Base-by-base conservation (phyloP, 2,329 filamentous ascomycete species). In the Emmonsia crescens region DNA sequence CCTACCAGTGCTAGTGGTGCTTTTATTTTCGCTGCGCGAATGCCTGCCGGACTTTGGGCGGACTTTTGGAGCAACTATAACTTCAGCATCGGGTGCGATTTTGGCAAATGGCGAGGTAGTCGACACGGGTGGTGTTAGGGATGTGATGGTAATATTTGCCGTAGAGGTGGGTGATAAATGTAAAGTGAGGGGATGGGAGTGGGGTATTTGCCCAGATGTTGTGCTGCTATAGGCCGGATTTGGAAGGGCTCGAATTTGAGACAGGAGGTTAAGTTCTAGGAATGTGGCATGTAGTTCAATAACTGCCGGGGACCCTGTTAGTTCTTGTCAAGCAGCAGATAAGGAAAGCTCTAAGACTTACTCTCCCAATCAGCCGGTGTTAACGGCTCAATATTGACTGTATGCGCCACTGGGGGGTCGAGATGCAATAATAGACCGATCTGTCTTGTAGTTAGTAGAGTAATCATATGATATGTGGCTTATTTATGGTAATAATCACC, bases 241-340 rank as follows among this genome's bases (percentile, higher is more conserved):
- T 29, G 93, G 93, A 27, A 99, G 80, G 21, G 93, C 93, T 69
- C 94, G 88, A 68, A 99, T 92, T 77, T 99, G 94, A 52, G 88
- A 89, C 38, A 96, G 80, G 59, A 99, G 85, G 74, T 99, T 97
- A 66, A 96, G 81, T 72, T 99, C 94, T 58, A 99, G 80, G 71
- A 97, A 99, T 19, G 88, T 94, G 5, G 94, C 94, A 78, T 99
- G 94, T 1, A 99, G 80, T 75, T 99, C 94, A 68, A 99, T 97
- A 69, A 97, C 82, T 82, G 65, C 24, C 36, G 61, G 61, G 61
- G 49, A 60, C 21, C n/a, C 60, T n/a, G 48, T 64, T 40, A 66
- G 64, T n/a, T n/a, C 10, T 59, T n/a, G 38, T 63, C 40, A 61
- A 31, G 51, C 38, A 57, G n/a, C 14, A 57, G 55, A 42, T 21